Base-by-base conservation (phyloP, 2,329 filamentous ascomycete species). In the Aspergillus ustus region DNA sequence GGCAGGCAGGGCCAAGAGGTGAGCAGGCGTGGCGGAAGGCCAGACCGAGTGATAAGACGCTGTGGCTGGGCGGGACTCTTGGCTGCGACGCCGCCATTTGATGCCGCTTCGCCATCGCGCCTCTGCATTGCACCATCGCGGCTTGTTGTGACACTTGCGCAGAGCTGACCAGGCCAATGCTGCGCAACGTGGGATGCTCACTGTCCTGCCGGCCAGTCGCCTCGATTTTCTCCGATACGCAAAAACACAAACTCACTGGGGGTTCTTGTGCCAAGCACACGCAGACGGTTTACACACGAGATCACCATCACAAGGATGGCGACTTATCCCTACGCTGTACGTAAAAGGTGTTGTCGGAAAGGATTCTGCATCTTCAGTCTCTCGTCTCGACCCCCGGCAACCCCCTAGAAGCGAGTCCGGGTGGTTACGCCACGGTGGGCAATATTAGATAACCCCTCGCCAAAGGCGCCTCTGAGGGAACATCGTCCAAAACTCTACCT, bases 71-170 rank as follows among this genome's bases (percentile, higher is more conserved):
- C 28, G 48, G 43, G 19, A 48, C 0, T 28, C 53, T 61, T 45
- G 59, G 59, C 59, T 0, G 13, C 2, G 20, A 13, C 28, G 43
- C 45, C 43, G 52, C 53, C 34, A 61, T 57, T 61, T 40, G 48
- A 28, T 54, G 17, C 22, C 8, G 43, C 48, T 52, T 46, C 59
- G 49, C 59, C 54, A 61, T 61, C 37, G 43, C 40, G 59, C 59
- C 53, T 40, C 31, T 20, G 7, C 49, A 57, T 61, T 22, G 53
- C 59, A 52, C 22, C 59, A 61, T 61, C 43, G 6, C 11, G 49
- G 3, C 19, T 45, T 44, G 5, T 22, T 13, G 8, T 7, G 15
- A 44, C 5, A 5, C 22, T 45, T 2, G 17, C 49, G 13, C 15
- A 37, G 29, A n/a, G 29, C 4, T 29, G 29, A 19, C 8, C 15